A percentile compares a stretch with the other conserved stretches of the same genome.
Conservation (phyloP, 192 early-diverging fungal genomes). For the Jimgerdemannia flammicorona region DNA sequence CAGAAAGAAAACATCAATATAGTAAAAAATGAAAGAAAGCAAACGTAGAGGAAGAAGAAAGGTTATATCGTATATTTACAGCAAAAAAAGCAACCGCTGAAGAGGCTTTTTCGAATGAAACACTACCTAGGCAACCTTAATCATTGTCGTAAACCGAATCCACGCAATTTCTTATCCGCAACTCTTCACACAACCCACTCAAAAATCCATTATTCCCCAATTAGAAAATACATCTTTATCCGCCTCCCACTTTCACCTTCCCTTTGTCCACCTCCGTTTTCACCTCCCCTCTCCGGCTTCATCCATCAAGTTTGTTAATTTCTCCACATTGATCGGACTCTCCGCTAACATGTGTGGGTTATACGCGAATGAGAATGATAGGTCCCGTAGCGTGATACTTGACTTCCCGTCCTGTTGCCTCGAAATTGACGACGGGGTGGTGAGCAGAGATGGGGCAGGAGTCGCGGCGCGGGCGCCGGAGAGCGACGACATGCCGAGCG, state of each 20-base stretch:
- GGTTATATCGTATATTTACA: too few species aligned
- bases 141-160: too few species aligned
- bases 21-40: too few species aligned
- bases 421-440: not conserved
- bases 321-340: conserved; percentile 57
- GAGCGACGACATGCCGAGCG: not conserved
- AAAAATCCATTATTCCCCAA: not conserved
- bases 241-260: not conserved
- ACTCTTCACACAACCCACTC: too few species aligned
- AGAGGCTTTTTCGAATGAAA: too few species aligned
- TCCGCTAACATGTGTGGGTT: conserved; percentile 63
- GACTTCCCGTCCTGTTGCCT: not conserved
- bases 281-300: conserved; percentile 43
- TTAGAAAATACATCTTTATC: conserved; percentile 23
- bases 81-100: too few species aligned
- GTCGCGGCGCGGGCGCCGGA: not conserved
- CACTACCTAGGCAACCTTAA: too few species aligned
- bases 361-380: conserved; percentile 59
- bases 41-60: too few species aligned
- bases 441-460: conserved; percentile 5
- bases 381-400: conserved; percentile 38
- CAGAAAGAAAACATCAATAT: too few species aligned
- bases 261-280: conserved; percentile 29
- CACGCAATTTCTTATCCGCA: too few species aligned
- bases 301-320: conserved; percentile 35